These are phyloP conservation scores for Protomyces gravidus DNA, from an alignment of 1,139 yeast species.

Conservation along the genomic window DNA sequence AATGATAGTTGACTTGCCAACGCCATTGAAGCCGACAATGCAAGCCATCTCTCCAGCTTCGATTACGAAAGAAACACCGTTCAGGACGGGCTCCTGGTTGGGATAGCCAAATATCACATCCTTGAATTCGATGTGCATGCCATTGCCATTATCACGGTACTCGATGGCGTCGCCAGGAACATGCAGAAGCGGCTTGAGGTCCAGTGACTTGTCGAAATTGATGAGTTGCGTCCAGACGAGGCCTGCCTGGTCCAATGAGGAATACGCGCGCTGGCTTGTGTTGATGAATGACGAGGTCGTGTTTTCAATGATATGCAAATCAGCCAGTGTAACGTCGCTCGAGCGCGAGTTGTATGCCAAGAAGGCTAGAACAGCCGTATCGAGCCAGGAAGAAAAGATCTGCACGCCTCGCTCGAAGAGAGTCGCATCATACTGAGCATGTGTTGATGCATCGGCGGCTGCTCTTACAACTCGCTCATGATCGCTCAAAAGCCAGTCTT, in stretches of 20 bases:
- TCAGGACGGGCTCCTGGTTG: constrained; percentile 6
- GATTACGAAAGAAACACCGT: constrained; percentile 6
- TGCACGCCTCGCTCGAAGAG: background rate
- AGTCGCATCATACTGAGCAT: background rate
- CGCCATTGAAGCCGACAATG: constrained; percentile 23
- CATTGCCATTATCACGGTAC: background rate
- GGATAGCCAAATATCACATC: constrained; percentile 14
- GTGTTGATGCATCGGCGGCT: background rate
- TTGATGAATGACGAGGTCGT: constrained; percentile 10
- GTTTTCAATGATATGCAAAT: constrained; percentile 18
- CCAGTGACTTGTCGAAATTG: constrained; percentile 13
- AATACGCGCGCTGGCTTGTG: constrained; percentile 5
- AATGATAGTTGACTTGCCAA: constrained; percentile 20
- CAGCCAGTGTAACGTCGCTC: constrained; percentile 12
- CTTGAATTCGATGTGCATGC: constrained; percentile 12
- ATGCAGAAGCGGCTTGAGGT: constrained; percentile 4
- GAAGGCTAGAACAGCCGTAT: constrained; percentile 7
- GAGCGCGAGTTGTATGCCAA: constrained; percentile 7
- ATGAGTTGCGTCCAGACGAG: constrained; percentile 1
- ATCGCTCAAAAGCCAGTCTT: background rate
- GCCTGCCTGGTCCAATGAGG: constrained; percentile 1
- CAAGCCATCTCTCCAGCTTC: constrained; percentile 10
- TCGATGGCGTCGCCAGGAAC: background rate
- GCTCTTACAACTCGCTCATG: background rate
- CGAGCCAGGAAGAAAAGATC: background rate